A percentile compares a stretch with the other conserved stretches of the same genome.
phyloP scores from a whole-genome alignment of 2,329 filamentous ascomycete species.

The Xylariaceae sp. region DNA sequence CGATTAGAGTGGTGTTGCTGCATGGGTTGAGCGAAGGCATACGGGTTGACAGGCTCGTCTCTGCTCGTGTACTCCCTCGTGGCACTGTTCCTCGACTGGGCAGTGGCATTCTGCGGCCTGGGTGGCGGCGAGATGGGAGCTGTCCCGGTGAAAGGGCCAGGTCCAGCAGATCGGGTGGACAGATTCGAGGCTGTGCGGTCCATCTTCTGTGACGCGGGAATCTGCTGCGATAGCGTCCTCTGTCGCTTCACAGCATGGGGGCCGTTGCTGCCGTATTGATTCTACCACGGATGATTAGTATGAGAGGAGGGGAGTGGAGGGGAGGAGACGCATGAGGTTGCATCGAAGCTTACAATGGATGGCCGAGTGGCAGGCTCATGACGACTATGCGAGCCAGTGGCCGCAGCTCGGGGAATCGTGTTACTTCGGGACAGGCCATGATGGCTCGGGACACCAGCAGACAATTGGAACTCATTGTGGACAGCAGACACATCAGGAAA shows the following conservation, averaged over 20 bases:
- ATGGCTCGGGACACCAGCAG: conserved; percentile 17
- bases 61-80: not conserved
- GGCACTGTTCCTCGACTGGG: not conserved
- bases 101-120: conserved; percentile 17
- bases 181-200: conserved; percentile 39
- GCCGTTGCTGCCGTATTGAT: conserved; percentile 19
- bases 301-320: conserved; percentile 1
- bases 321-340: conserved; percentile 3
- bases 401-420: conserved; percentile 24
- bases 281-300: conserved; percentile 21
- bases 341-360: conserved; percentile 23
- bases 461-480: conserved; percentile 25
- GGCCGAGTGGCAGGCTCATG: conserved; percentile 15
- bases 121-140: conserved; percentile 32
- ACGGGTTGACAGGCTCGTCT: conserved; percentile 25
- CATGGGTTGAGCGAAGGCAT: conserved; percentile 19
- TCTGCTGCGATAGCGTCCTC: conserved; percentile 32
- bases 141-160: conserved; percentile 32
- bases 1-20: conserved; percentile 20
- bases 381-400: conserved; percentile 19
- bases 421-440: conserved; percentile 25
- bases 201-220: conserved; percentile 35
- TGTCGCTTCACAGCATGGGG: conserved; percentile 28
- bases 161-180: conserved; percentile 34
- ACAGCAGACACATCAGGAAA: conserved; percentile 18